phyloP scores from a whole-genome alignment of 768 basidiomycete genomes.

The Royoungia palumana region DNA sequence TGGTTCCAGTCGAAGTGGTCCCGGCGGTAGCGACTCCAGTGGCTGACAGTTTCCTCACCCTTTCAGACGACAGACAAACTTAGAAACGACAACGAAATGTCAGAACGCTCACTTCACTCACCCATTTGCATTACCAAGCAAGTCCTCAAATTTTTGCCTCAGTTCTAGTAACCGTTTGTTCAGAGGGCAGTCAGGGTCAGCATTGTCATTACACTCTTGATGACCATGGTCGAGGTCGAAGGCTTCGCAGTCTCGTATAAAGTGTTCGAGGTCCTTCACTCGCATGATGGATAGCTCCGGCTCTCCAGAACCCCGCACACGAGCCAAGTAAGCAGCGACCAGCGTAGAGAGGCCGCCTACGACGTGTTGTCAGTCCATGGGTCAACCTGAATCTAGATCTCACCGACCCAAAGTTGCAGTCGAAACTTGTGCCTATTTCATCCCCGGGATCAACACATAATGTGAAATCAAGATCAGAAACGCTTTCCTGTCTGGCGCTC shows the following conservation, averaged over 20 bases:
- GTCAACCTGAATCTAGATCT: not conserved
- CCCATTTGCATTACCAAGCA: slow-evolving; percentile 26
- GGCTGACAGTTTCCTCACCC: slow-evolving; percentile 21
- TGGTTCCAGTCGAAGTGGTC: too few species aligned
- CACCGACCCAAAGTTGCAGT: slow-evolving; percentile 39
- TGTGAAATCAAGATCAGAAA: not conserved
- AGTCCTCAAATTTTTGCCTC: slow-evolving; percentile 28
- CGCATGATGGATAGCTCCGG: slow-evolving; percentile 58
- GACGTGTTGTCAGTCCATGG: not conserved
- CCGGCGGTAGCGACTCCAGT: slow-evolving; percentile 2
- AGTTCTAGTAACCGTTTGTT: slow-evolving; percentile 2
- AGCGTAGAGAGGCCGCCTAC: slow-evolving; percentile 64
- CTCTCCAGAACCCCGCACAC: slow-evolving; percentile 64
- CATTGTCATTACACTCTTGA: too few species aligned
- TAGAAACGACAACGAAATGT: not conserved
- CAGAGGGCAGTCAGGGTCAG: slow-evolving; percentile 7
- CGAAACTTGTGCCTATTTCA: slow-evolving; percentile 34
- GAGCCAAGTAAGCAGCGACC: slow-evolving; percentile 69
- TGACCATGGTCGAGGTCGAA: slow-evolving; percentile 59
- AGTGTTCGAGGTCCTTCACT: slow-evolving; percentile 61
- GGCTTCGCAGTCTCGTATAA: slow-evolving; percentile 56
- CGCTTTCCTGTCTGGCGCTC: slow-evolving; percentile 40
- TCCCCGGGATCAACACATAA: not conserved
- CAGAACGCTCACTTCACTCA: slow-evolving; percentile 4
- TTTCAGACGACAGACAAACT: not conserved